Conservation (phyloP, 805 yeast genomes). For the Ogataea trehaloabstinens region DNA sequence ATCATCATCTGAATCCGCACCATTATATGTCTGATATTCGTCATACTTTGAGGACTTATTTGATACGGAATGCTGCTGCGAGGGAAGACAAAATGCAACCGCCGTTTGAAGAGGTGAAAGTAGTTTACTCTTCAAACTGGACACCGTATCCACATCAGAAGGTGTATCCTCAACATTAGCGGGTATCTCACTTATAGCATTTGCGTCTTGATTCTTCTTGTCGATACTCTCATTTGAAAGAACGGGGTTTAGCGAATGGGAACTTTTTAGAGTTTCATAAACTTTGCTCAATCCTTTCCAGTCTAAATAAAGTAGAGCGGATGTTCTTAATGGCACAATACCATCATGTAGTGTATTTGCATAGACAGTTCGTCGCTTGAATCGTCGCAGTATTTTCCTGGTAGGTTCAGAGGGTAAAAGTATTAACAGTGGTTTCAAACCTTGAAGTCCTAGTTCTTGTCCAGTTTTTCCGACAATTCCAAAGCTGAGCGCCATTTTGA, state of each 20-base stretch:
- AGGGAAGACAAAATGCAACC: constrained; percentile 41
- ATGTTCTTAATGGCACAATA: constrained; percentile 89
- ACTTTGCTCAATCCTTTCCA: constrained; percentile 71
- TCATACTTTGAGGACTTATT: constrained; percentile 22
- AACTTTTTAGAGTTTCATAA: constrained; percentile 24
- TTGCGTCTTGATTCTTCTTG: constrained; percentile 2
- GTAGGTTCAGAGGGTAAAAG: constrained; percentile 77
- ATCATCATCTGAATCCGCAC: constrained; percentile 11
- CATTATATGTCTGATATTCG: constrained; percentile 29
- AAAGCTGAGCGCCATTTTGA: constrained; percentile 77
- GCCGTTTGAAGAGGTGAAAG: constrained; percentile 45
- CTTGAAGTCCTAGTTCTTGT: constrained; percentile 72
- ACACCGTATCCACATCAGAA: constrained; percentile 7
- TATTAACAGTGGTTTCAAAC: constrained; percentile 63
- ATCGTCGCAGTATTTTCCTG: constrained; percentile 56
- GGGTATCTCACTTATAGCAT: constrained; percentile 32
- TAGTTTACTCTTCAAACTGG: constrained; percentile 21
- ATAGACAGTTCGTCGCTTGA: constrained; percentile 73
- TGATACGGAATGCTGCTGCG: constrained; percentile 15
- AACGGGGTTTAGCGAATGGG: constrained; percentile 10
- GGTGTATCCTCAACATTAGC: constrained; percentile 17
- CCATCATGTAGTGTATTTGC: constrained; percentile 94
- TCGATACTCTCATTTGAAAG: neutral
- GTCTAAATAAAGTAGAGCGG: constrained; percentile 81
- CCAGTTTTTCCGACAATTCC: constrained; percentile 95